Evolutionary conservation across 306 rosid genomes (phyloP).

Genomic region (Carpinus viminea): DNA sequence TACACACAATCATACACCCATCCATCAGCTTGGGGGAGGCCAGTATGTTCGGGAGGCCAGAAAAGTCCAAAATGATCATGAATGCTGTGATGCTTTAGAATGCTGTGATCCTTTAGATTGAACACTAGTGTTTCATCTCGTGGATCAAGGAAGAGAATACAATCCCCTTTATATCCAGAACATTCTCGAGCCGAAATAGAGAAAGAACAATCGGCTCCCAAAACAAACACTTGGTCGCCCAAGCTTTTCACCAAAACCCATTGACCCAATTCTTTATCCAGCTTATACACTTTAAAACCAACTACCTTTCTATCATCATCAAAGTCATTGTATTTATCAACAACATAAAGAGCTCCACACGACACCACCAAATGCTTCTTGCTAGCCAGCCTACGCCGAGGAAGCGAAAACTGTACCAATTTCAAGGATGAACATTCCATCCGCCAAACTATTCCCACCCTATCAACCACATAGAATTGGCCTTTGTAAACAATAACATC

Average conservation of each 20-base stretch:
- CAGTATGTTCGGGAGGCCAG: too few relatives aligned
- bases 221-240: slow-evolving; percentile 31
- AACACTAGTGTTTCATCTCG: background rate
- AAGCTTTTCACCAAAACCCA: slow-evolving; percentile 42
- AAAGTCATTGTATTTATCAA: too few relatives aligned
- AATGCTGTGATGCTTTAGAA: background rate
- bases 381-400: slow-evolving; percentile 47
- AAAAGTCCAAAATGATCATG: too few relatives aligned
- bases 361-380: slow-evolving; percentile 55
- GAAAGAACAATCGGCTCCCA: slow-evolving; percentile 38
- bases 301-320: background rate
- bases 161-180: slow-evolving; percentile 30
- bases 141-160: slow-evolving; percentile 37
- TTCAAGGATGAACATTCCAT: slow-evolving; percentile 38
- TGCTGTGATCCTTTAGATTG: background rate
- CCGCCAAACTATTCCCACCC: slow-evolving; percentile 64
- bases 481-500: slow-evolving; percentile 55
- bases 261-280: slow-evolving; percentile 42
- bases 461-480: slow-evolving; percentile 59
- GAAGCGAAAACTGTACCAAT: slow-evolving; percentile 48
- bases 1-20: too few relatives aligned
- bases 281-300: slow-evolving; percentile 47
- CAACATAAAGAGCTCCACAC: too few relatives aligned
- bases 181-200: slow-evolving; percentile 25
- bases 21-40: too few relatives aligned